phyloP scores from a whole-genome alignment of 164 flowering plant species.

The Chimonanthus salicifolius region DNA sequence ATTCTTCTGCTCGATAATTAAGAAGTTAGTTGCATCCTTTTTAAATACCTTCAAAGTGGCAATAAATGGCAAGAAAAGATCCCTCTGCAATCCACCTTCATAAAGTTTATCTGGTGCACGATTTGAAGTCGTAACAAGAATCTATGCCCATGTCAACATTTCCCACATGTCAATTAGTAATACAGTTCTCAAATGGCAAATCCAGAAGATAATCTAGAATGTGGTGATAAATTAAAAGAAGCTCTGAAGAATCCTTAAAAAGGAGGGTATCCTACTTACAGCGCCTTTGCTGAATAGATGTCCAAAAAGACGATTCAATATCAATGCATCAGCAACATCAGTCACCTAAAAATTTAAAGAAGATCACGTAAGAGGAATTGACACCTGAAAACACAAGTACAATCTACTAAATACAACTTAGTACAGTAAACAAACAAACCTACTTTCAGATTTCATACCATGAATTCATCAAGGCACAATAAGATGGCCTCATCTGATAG shows the following conservation, averaged over 20 bases:
- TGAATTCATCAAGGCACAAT: conserved; percentile 94
- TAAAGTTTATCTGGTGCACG: conserved; percentile 97
- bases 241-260: not conserved
- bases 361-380: conserved; percentile 8
- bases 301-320: conserved; percentile 80
- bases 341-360: conserved; percentile 47
- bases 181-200: not conserved
- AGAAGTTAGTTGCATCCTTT: conserved; percentile 1
- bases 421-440: conserved; percentile 3
- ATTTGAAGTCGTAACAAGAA: conserved; percentile 95
- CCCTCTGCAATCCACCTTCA: conserved; percentile 95
- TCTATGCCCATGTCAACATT: conserved; percentile 32
- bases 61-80: conserved; percentile 95
- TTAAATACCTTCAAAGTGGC: conserved; percentile 71
- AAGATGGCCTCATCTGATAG: conserved; percentile 86
- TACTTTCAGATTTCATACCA: conserved; percentile 42
- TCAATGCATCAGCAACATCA: conserved; percentile 99
- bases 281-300: conserved; percentile 76
- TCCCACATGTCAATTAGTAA: conserved; percentile 2
- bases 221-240: not conserved
- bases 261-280: conserved; percentile 42
- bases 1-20: not conserved
- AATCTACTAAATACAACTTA: conserved; percentile 8
- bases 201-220: not conserved
- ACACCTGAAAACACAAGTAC: not conserved